Evolutionary conservation across 2,329 filamentous ascomycete species (phyloP), one percentile per base, ranked within the genome.

Genomic region (Sporothrix luriei): DNA sequence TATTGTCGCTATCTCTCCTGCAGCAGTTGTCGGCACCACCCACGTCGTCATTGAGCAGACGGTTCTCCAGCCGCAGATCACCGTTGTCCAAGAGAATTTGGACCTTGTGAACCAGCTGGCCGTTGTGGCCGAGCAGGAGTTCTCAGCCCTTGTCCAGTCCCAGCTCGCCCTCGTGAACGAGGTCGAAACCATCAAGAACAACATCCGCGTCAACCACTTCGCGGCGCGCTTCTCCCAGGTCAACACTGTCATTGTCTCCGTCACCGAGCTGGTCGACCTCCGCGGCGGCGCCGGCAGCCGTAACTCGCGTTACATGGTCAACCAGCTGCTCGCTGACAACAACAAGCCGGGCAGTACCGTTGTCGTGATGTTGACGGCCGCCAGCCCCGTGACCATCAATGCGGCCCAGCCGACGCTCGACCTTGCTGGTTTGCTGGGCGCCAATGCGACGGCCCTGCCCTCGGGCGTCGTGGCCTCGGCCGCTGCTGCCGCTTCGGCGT

Each of bases 201-300:
- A 80, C 72, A 81, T 80, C 71, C 78, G 79, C 11, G 69, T 80
- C 57, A 82, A 81, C 73, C 77, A 78, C 71, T 80, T 82, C 74
- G 76, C 76, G 72, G 74, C 77, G 10, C 76, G 77, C 21, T 80
- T 79, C 68, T 71, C 73, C 10, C 76, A 79, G 74, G 79, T 79
- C 4, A 81, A 81, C 73, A 77, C 75, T 10, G 76, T 81, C 46
- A 79, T 81, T 46, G 77, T 81, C 11, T 76, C 74, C 3, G 79
- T 81, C 16, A 78, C 79, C 3, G 76, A 77, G 6, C 70, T 81
- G 4, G 73, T 81, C 19, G 79, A 81, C 69, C 74, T 76, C 24
- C 77, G 79, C n/a, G 65, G 65, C 33, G 75, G 75, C 54, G 68
- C 73, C 49, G 71, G 61, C 1, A 70, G 73, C 21, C 68, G 73